phyloP scores from a whole-genome alignment of 2,329 filamentous ascomycete genomes.

The Microsporum audouinii region DNA sequence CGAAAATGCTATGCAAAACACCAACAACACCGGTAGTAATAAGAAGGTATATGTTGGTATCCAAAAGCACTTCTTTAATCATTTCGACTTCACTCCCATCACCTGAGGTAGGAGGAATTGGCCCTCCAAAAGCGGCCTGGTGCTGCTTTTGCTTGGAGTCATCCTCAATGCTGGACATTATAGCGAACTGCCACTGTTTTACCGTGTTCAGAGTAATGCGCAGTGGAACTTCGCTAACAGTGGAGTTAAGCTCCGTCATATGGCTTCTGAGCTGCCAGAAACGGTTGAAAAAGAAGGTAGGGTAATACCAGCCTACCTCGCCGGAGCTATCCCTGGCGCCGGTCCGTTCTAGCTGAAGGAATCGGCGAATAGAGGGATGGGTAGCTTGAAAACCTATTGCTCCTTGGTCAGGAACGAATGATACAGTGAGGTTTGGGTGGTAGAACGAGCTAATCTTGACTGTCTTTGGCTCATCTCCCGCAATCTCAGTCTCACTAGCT shows the following conservation, averaged over 20 bases:
- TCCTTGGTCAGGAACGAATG: constrained; percentile 71
- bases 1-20: constrained; percentile 85
- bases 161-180: constrained; percentile 74
- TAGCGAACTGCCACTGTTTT: constrained; percentile 77
- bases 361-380: constrained; percentile 64
- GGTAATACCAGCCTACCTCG: constrained; percentile 86
- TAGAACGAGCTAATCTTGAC: constrained; percentile 78
- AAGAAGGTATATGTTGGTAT: constrained; percentile 87
- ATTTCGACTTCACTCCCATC: constrained; percentile 93
- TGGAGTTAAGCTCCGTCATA: constrained; percentile 86
- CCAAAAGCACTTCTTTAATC: constrained; percentile 88
- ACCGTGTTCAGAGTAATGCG: constrained; percentile 76
- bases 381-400: constrained; percentile 54
- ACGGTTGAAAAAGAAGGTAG: constrained; percentile 81
- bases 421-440: constrained; percentile 85
- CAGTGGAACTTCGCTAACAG: constrained; percentile 68
- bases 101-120: constrained; percentile 57
- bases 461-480: constrained; percentile 46
- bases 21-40: constrained; percentile 73
- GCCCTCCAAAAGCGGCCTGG: constrained; percentile 62
- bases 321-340: constrained; percentile 73
- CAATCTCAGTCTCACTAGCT: constrained; percentile 36
- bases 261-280: constrained; percentile 93
- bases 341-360: constrained; percentile 65
- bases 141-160: constrained; percentile 73